These are phyloP conservation scores for Pterocarpus macrocarpus DNA, from an alignment of 306 rosid genomes.

Conservation along the genomic window DNA sequence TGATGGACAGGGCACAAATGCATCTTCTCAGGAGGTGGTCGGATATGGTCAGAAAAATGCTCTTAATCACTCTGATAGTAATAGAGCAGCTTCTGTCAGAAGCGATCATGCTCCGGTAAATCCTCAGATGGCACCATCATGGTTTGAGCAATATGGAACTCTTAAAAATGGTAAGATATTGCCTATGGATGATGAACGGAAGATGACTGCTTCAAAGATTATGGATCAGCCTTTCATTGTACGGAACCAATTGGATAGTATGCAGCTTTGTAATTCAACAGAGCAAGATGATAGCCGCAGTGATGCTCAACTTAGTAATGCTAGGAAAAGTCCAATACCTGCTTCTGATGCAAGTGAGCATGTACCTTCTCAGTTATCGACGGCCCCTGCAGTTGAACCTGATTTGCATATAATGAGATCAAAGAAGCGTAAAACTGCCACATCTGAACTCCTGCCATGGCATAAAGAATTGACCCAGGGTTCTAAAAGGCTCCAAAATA, in stretches of 20 bases:
- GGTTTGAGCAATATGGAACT: slow-evolving; percentile 95
- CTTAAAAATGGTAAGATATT: slow-evolving; percentile 70
- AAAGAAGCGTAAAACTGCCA: slow-evolving; percentile 81
- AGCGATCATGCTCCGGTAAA: slow-evolving; percentile 74
- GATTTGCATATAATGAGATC: slow-evolving; percentile 59
- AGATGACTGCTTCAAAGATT: slow-evolving; percentile 59
- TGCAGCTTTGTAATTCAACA: slow-evolving; percentile 57
- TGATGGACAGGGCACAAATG: slow-evolving; percentile 54
- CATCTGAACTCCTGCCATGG: slow-evolving; percentile 83
- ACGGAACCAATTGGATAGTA: slow-evolving; percentile 64
- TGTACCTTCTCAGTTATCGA: slow-evolving; percentile 52
- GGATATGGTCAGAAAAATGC: slow-evolving; percentile 55
- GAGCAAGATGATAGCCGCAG: slow-evolving; percentile 60
- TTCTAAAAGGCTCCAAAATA: slow-evolving; percentile 66
- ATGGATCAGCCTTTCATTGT: slow-evolving; percentile 61
- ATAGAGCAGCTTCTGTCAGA: slow-evolving; percentile 58
- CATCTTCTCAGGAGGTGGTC: slow-evolving; percentile 62
- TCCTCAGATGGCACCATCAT: slow-evolving; percentile 96
- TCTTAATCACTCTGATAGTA: slow-evolving; percentile 56
- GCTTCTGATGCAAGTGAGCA: slow-evolving; percentile 54
- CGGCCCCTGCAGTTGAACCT: slow-evolving; percentile 59
- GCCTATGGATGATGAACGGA: slow-evolving; percentile 59
- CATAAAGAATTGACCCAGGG: slow-evolving; percentile 68
- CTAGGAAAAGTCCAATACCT: slow-evolving; percentile 54
- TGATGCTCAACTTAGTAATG: slow-evolving; percentile 54